Evolutionary conservation across 1,284 basidiomycete species (phyloP), one percentile per base, ranked within the genome.

Genomic region (Heterobasidion irregulare): DNA sequence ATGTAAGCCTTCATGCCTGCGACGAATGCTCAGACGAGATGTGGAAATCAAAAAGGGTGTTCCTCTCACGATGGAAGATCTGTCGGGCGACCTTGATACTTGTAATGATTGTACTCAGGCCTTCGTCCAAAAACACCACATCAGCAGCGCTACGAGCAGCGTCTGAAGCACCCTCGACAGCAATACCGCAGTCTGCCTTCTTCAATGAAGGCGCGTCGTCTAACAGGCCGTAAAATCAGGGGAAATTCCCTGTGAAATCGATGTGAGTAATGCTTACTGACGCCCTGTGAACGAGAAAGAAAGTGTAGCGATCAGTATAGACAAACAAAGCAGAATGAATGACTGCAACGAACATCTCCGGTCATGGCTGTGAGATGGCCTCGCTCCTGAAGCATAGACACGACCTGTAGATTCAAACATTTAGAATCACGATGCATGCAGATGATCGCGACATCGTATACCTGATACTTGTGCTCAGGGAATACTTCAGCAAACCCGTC

Each of bases 51-150:
- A 73, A 73, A 12, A 15, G 6, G 67, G 71, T 73, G 55, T 74
- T 76, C 68, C 77, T 77, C 78, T 78, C 77, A 54, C 78, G 74
- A 65, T 80, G 78, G 72, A 80, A 80, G 61, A 80, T 80, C 65
- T 79, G 77, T 55, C 78, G 72, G 19, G 78, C 76, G 19, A 78
- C 77, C 68, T 80, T 79, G 69, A 80, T 78, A 57, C 75, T 70
- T 48, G 76, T 78, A 63, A 80, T 79, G 61, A 68, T 69, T 2
- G 68, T 66, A 8, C 60, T 60, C 10, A 70, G 64, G 19, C 69
- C 69, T 38, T 68, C 67, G 50, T 67, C 70, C 34, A 79, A 69
- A 71, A 80, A 80, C 53, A 79, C 78, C 58, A 77, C 74, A 45
- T 59, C 61, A n/a, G 75, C 75, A 56, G 75, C 75, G 19, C 68